Evolutionary conservation across 495 filamentous ascomycete genomes (phyloP), one percentile per base, ranked within the genome.

Genomic region (Melanomma pulvis-pyrius): DNA sequence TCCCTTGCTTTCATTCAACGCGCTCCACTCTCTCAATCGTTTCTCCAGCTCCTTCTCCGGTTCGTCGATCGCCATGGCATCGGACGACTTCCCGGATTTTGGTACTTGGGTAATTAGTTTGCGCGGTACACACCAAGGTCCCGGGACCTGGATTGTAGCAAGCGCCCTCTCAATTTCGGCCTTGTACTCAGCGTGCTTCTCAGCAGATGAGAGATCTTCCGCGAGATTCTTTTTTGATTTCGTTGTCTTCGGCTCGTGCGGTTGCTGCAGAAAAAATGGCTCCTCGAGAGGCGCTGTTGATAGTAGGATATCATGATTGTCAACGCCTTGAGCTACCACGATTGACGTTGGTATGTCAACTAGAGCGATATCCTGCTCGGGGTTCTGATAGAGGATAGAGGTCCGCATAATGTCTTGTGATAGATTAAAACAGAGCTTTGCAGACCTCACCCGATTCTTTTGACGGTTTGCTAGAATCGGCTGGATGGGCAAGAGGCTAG

Each of bases 321-420:
- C 30, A 15, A 66, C 71, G 17, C 39, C 8, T 68, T 80, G 78
- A 11, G 75, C 78, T 22, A 55, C 29, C 52, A 72, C 62, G 61
- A 90, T 87, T 2, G 88, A 90, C n/a, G 66, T 65, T 17, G 88
- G 88, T 22, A 88, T 85, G 68, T 91, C 88, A 47, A 91, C 65
- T 15, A 91, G 75, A 34, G 83, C 82, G 21, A 83, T 65, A 2
- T 79, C 80, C 4, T 73, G 52, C 1, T 73, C 59, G 17, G 54
- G 24, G 62, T 83, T 84, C 54, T 83, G 77, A 72, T 83, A 87
- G 25, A 90, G 78, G 76, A 74, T 83, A 83, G 36, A 88, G 75
- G 61, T 46, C 15, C 21, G 58, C 32, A 8, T 34, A 9, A 26
- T 46, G 25, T 17, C 6, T 15, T 22, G 3, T 24, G 1, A n/a